These are phyloP conservation scores for Lipomyces chichibuensis DNA, from an alignment of 805 yeast species.

Conservation along the genomic window DNA sequence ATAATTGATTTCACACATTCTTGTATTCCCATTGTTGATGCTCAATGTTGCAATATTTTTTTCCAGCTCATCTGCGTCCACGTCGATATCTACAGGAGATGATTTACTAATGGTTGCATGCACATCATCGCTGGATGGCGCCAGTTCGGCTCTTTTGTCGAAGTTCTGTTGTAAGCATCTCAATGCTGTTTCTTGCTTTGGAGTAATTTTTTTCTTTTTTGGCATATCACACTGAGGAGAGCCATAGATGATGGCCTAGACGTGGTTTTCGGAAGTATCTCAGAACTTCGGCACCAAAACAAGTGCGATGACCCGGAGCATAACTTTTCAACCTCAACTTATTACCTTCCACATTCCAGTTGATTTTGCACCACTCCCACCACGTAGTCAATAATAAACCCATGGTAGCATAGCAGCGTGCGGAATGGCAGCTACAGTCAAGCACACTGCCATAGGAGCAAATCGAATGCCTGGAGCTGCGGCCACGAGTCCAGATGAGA, in stretches of 20 bases:
- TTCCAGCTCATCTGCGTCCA: background rate
- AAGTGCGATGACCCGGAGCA: too few relatives aligned
- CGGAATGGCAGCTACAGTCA: conserved; percentile 13
- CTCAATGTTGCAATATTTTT: background rate
- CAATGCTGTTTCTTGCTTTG: background rate
- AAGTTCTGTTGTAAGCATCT: background rate
- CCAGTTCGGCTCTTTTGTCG: background rate
- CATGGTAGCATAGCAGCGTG: background rate
- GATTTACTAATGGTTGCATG: background rate
- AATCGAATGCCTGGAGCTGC: conserved; percentile 52
- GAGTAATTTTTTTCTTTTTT: background rate
- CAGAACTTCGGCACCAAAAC: too few relatives aligned
- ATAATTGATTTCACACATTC: background rate
- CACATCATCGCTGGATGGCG: background rate
- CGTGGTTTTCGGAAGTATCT: too few relatives aligned
- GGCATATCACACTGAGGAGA: background rate
- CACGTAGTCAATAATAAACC: background rate
- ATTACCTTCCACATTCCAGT: too few relatives aligned
- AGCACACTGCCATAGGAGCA: conserved; percentile 31
- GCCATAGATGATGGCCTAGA: background rate
- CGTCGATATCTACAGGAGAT: background rate
- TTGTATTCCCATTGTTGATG: background rate
- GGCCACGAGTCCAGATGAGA: conserved; percentile 54
- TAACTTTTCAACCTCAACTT: too few relatives aligned
- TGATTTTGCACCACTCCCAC: background rate